Conservation (phyloP, 495 filamentous ascomycete genomes). For the Xylaria palmicola region DNA sequence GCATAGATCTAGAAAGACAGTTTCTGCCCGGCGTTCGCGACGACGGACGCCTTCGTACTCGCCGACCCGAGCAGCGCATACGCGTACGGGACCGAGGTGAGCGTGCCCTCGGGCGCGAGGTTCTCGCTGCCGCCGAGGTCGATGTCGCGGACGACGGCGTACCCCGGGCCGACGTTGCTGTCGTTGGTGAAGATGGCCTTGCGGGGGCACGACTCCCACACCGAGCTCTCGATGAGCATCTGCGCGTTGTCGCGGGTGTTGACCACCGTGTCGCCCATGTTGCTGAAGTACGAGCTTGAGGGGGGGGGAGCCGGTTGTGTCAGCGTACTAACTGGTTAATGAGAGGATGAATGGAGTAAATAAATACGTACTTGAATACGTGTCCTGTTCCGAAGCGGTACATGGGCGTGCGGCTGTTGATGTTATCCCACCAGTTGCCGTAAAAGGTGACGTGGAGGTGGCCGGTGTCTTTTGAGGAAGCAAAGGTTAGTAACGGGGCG, state of each 20-base stretch:
- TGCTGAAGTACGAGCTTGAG: conserved; percentile 37
- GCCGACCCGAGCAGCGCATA: conserved; percentile 47
- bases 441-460: conserved; percentile 59
- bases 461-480: conserved; percentile 44
- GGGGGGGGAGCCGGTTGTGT: too few species aligned
- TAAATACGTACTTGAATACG: conserved; percentile 36
- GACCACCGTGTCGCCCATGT: conserved; percentile 54
- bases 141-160: conserved; percentile 50
- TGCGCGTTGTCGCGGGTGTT: conserved; percentile 66
- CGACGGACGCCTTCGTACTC: conserved; percentile 45
- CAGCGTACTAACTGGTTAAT: too few species aligned
- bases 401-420: conserved; percentile 60
- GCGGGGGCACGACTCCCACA: conserved; percentile 49
- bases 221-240: conserved; percentile 60
- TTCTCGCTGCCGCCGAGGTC: conserved; percentile 54
- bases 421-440: conserved; percentile 61
- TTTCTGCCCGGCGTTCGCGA: conserved; percentile 53
- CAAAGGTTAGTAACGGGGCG: neutral
- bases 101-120: conserved; percentile 47
- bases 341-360: neutral
- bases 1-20: conserved; percentile 43
- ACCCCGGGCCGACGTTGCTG: conserved; percentile 46
- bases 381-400: conserved; percentile 62
- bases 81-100: conserved; percentile 51
- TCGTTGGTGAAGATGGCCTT: conserved; percentile 56